These are phyloP conservation scores for Bruguiera hainesii DNA, from an alignment of 441 rosid species.

Conservation along the genomic window DNA sequence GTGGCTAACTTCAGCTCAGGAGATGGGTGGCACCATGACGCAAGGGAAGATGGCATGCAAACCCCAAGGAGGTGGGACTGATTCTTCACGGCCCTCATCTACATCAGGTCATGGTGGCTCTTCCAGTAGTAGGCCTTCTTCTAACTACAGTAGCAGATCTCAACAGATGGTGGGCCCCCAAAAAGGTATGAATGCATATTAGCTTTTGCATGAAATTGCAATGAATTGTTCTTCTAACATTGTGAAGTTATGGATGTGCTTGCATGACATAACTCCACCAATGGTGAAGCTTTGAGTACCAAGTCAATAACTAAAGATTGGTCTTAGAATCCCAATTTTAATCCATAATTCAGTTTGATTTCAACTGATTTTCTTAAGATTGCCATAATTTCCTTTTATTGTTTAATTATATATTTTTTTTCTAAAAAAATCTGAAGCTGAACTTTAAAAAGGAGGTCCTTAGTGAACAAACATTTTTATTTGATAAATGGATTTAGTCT, in stretches of 20 bases:
- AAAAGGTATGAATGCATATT: slow-evolving; percentile 42
- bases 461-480: too few species aligned
- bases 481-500: too few species aligned
- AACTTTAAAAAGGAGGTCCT: background rate
- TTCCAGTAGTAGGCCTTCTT: slow-evolving; percentile 67
- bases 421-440: background rate
- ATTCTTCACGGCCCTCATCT: slow-evolving; percentile 50
- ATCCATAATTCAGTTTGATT: background rate
- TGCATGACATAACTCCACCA: background rate
- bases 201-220: slow-evolving; percentile 7
- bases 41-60: slow-evolving; percentile 48
- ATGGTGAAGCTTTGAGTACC: background rate
- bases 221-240: background rate
- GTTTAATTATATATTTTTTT: background rate
- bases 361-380: background rate
- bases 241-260: background rate
- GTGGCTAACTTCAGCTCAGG: slow-evolving; percentile 37
- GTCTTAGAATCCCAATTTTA: background rate
- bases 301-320: background rate
- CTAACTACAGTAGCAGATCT: slow-evolving; percentile 66
- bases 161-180: slow-evolving; percentile 60
- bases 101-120: slow-evolving; percentile 50
- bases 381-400: background rate
- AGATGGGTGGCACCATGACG: slow-evolving; percentile 32
- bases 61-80: slow-evolving; percentile 56